phyloP scores from a whole-genome alignment of 169 alveolate species.

The Plasmodium gallinaceum region DNA sequence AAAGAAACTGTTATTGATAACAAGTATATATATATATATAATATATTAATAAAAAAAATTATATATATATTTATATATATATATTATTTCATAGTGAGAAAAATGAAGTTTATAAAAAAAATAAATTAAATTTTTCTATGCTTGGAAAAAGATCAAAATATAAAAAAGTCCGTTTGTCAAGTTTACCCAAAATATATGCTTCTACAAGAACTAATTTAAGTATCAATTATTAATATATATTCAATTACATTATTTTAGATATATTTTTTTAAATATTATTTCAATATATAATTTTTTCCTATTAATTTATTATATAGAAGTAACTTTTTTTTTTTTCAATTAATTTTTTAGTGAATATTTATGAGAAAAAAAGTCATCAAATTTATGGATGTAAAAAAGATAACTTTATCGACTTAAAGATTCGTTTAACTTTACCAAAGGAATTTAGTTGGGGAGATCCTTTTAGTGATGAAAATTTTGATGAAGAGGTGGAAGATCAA shows the following conservation, averaged over 20 bases:
- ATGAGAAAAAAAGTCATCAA: background rate
- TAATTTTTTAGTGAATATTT: conserved; percentile 12
- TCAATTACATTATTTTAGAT: background rate
- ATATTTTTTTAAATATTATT: too few species aligned
- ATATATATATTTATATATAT: conserved; percentile 1
- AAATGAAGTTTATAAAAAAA: background rate
- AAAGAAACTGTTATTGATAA: background rate
- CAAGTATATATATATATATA: background rate
- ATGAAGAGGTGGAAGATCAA: conserved; percentile 81
- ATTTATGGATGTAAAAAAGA: conserved; percentile 36
- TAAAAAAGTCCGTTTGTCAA: conserved; percentile 15
- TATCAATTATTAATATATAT: background rate
- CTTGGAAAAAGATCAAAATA: conserved; percentile 38
- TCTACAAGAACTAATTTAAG: conserved; percentile 21
- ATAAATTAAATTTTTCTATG: conserved; percentile 4
- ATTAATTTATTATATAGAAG: too few species aligned
- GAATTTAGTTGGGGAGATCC: conserved; percentile 88
- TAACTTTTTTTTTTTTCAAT: background rate
- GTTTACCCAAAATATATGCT: conserved; percentile 1
- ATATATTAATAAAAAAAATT: background rate
- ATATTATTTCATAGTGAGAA: background rate
- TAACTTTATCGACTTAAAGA: conserved; percentile 15
- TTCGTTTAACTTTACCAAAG: conserved; percentile 78
- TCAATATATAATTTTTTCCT: too few species aligned
- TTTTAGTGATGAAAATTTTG: conserved; percentile 75